Evolutionary conservation across 805 yeast genomes (phyloP).

Genomic region (Ogataea chonburiensis): DNA sequence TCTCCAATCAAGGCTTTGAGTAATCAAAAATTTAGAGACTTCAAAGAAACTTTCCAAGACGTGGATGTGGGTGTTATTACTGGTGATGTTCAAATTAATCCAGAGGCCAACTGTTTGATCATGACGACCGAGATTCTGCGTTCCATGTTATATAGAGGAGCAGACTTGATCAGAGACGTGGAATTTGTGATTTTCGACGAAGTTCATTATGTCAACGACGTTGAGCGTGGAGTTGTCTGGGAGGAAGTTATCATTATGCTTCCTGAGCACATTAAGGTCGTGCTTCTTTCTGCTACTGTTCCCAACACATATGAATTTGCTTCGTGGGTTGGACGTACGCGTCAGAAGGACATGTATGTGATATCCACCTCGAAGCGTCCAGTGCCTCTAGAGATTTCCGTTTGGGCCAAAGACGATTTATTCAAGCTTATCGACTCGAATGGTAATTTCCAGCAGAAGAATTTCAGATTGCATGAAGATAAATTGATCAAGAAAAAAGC

Average conservation of each 20-base stretch:
- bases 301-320: slow-evolving; percentile 99
- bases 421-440: slow-evolving; percentile 73
- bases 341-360: slow-evolving; percentile 92
- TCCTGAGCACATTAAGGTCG: slow-evolving; percentile 93
- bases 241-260: slow-evolving; percentile 98
- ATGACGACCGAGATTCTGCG: slow-evolving; percentile 98
- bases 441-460: slow-evolving; percentile 63
- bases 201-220: slow-evolving; percentile 96
- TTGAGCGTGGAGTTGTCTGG: slow-evolving; percentile 98
- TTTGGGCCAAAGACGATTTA: slow-evolving; percentile 78
- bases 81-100: slow-evolving; percentile 96
- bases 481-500: slow-evolving; percentile 40
- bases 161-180: slow-evolving; percentile 93
- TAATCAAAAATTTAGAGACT: slow-evolving; percentile 22
- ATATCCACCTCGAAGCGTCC: slow-evolving; percentile 97
- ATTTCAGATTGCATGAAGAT: slow-evolving; percentile 60
- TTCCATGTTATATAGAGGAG: slow-evolving; percentile 94
- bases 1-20: slow-evolving; percentile 54
- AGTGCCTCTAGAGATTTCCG: slow-evolving; percentile 83
- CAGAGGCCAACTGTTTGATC: slow-evolving; percentile 92
- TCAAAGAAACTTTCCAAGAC: slow-evolving; percentile 37
- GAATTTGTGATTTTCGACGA: slow-evolving; percentile 98
- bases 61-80: slow-evolving; percentile 91
- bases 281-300: slow-evolving; percentile 91
- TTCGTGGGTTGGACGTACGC: slow-evolving; percentile 97